Evolutionary conservation across 2,329 filamentous ascomycete genomes (phyloP).

Genomic region (Paecilomyces sp.): DNA sequence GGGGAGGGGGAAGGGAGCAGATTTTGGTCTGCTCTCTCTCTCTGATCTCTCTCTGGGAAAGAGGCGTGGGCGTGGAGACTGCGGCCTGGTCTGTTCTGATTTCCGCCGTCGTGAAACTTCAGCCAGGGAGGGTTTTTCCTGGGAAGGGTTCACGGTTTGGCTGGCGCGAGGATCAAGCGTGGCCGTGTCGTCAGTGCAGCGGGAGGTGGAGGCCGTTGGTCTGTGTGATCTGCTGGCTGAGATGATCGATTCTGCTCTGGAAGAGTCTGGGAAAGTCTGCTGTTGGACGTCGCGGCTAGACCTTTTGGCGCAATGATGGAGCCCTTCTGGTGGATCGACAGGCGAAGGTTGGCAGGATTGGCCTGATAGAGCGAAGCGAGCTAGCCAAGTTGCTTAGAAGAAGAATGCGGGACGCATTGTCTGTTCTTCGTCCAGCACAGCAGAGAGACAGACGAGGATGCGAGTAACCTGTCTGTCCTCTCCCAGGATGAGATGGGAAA

Average conservation of each 20-base stretch:
- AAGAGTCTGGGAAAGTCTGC: background rate
- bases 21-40: background rate
- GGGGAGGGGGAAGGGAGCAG: background rate
- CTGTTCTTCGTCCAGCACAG: background rate
- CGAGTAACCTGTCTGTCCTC: conserved; percentile 4
- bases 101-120: background rate
- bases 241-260: background rate
- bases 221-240: background rate
- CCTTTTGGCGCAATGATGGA: background rate
- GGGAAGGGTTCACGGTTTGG: background rate
- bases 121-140: background rate
- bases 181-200: background rate
- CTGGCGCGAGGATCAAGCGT: background rate
- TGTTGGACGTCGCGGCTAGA: background rate
- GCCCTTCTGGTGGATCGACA: background rate
- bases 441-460: conserved; percentile 7
- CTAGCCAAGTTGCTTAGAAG: background rate
- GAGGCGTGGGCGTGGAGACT: background rate
- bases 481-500: background rate
- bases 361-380: background rate
- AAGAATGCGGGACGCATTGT: background rate
- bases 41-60: background rate
- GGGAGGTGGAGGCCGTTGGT: background rate
- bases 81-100: background rate
- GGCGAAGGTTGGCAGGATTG: background rate